Percentiles rank a stretch among this genome's conserved stretches.
These are phyloP conservation scores for Ophiocordyceps robertsii DNA, from an alignment of 2,329 filamentous ascomycete genomes.

Conservation along the genomic window DNA sequence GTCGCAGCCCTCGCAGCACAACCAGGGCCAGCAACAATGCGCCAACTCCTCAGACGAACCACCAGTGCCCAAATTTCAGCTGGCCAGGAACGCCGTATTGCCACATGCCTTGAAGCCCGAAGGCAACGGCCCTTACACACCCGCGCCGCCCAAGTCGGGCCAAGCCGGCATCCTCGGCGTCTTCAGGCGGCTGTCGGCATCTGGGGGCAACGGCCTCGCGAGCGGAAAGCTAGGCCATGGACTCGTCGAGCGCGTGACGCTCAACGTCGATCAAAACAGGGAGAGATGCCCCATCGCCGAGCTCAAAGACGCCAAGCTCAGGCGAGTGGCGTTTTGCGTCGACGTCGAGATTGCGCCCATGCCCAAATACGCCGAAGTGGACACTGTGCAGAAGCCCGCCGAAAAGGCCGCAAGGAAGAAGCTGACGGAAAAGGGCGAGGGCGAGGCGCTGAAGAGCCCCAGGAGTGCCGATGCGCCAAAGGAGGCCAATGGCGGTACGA, in stretches of 20 bases:
- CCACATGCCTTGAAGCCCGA: conserved; percentile 40
- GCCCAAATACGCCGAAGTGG: conserved; percentile 59
- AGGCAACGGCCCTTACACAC: conserved; percentile 56
- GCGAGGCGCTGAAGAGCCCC: conserved; percentile 57
- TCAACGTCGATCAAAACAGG: conserved; percentile 75
- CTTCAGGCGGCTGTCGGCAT: conserved; percentile 68
- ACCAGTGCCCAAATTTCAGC: conserved; percentile 32
- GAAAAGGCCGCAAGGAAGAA: conserved; percentile 46
- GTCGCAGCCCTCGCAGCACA: conserved; percentile 1
- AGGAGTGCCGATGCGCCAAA: conserved; percentile 38
- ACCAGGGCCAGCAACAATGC: conserved; percentile 2
- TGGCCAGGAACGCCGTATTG: conserved; percentile 45
- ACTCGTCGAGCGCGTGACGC: conserved; percentile 62
- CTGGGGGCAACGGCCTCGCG: conserved; percentile 25
- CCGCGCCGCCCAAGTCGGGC: conserved; percentile 56
- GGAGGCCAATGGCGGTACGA: neutral
- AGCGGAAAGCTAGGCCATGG: conserved; percentile 36
- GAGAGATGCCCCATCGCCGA: conserved; percentile 70
- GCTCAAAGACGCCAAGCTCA: conserved; percentile 65
- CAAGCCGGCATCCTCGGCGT: conserved; percentile 69
- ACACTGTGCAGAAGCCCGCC: conserved; percentile 25
- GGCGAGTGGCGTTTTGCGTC: conserved; percentile 87
- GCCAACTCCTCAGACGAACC: conserved; percentile 23
- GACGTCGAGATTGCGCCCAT: conserved; percentile 93
- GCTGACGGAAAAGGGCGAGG: conserved; percentile 57